A percentile compares a stretch with the other conserved stretches of the same genome.
Evolutionary conservation across 768 basidiomycete species (phyloP).

Genomic region (Omphalotus guepiniiformis): DNA sequence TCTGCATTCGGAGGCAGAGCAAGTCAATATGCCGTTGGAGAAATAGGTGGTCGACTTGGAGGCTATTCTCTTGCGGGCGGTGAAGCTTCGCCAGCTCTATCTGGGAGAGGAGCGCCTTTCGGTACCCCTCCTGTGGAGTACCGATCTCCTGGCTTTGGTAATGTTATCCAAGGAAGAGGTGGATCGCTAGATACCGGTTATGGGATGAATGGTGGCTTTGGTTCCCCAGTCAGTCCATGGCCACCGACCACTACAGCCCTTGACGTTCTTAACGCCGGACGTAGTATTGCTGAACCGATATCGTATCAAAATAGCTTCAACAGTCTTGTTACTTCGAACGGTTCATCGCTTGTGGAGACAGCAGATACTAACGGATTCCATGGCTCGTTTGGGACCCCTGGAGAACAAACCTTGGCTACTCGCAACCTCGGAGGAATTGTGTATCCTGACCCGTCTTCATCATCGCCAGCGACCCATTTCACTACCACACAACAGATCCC

Average conservation of each 20-base stretch:
- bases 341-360: not conserved
- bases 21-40: conserved; percentile 28
- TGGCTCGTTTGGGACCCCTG: not conserved
- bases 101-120: conserved; percentile 33
- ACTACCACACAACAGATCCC: not conserved
- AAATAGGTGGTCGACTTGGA: conserved; percentile 26
- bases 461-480: conserved; percentile 13
- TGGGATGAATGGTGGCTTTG: conserved; percentile 27
- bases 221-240: conserved; percentile 28
- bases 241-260: conserved; percentile 15
- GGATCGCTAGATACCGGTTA: conserved; percentile 35
- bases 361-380: conserved; percentile 1
- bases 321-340: too few relatives aligned
- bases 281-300: conserved; percentile 7
- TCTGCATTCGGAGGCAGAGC: conserved; percentile 47
- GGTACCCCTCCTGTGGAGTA: conserved; percentile 31
- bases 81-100: conserved; percentile 22
- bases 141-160: conserved; percentile 27
- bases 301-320: conserved; percentile 4
- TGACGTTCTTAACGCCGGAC: not conserved
- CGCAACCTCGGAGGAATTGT: not conserved
- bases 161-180: conserved; percentile 25
- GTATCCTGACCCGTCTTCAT: conserved; percentile 14
- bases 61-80: conserved; percentile 21
- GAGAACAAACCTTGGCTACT: not conserved